phyloP scores from a whole-genome alignment of 169 alveolate species.

The Plasmodium chabaudi region DNA sequence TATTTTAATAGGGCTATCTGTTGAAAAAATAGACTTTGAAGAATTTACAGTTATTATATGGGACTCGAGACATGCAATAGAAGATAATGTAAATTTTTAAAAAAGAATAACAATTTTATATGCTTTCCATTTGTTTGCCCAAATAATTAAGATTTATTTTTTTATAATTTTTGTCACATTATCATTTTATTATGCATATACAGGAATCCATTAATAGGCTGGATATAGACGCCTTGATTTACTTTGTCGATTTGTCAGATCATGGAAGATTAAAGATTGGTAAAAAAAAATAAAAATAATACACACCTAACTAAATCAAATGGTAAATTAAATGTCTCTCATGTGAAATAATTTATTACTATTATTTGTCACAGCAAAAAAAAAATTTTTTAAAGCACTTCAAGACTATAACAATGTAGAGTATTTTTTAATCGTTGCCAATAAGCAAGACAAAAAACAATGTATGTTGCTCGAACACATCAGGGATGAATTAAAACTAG shows the following conservation, averaged over 20 bases:
- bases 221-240: constrained; percentile 67
- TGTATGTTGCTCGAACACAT: constrained; percentile 57
- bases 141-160: too few species aligned
- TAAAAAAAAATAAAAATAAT: not conserved
- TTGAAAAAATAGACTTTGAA: constrained; percentile 64
- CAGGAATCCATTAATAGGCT: constrained; percentile 63
- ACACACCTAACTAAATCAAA: not conserved
- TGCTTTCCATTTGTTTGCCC: too few species aligned
- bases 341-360: not conserved
- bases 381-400: constrained; percentile 40
- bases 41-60: constrained; percentile 65
- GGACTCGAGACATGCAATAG: constrained; percentile 61
- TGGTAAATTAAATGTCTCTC: not conserved
- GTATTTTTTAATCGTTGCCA: constrained; percentile 34
- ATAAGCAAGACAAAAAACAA: constrained; percentile 39
- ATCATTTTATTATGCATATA: not conserved
- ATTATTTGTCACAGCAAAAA: constrained; percentile 23
- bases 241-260: constrained; percentile 56
- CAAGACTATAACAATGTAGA: constrained; percentile 45
- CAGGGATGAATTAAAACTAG: constrained; percentile 40
- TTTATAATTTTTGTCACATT: not conserved
- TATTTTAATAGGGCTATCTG: constrained; percentile 34
- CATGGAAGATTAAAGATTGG: constrained; percentile 74
- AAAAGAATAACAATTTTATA: constrained; percentile 2
- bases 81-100: constrained; percentile 38